Conservation (phyloP, 805 yeast genomes). For the Candida insectorum region DNA sequence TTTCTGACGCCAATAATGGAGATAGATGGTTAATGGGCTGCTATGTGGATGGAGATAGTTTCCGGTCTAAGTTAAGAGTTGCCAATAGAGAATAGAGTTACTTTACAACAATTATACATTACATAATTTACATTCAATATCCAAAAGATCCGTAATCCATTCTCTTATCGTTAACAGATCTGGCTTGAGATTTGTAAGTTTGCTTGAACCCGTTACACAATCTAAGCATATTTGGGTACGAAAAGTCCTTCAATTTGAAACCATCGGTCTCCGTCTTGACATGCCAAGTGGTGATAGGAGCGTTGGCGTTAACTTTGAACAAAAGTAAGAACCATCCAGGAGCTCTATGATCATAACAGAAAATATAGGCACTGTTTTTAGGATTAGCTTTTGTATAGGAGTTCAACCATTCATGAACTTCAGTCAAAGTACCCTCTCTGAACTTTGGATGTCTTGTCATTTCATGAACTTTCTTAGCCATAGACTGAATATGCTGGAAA, state of each 20-base stretch:
- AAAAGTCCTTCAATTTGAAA: conserved; percentile 70
- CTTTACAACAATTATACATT: conserved; percentile 4
- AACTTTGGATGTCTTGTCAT: conserved; percentile 87
- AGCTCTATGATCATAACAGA: conserved; percentile 81
- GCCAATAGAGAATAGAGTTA: conserved; percentile 10
- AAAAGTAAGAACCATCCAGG: conserved; percentile 93
- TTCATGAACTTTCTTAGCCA: conserved; percentile 78
- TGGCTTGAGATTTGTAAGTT: conserved; percentile 28
- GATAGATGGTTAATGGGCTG: conserved; percentile 75
- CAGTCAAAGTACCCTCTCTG: conserved; percentile 72
- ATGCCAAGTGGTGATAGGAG: conserved; percentile 79
- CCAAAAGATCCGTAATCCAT: conserved; percentile 8
- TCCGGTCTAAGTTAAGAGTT: conserved; percentile 53
- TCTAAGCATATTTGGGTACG: conserved; percentile 84
- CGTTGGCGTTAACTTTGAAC: conserved; percentile 74
- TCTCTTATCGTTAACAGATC: conserved; percentile 12
- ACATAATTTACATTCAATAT: conserved; percentile 3
- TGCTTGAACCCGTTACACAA: conserved; percentile 95
- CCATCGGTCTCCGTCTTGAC: conserved; percentile 90
- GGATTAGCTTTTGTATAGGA: conserved; percentile 90
- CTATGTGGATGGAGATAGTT: conserved; percentile 69
- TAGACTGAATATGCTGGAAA: conserved; percentile 79
- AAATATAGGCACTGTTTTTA: conserved; percentile 83
- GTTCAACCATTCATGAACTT: conserved; percentile 82
- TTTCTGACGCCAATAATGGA: conserved; percentile 42